Conservation (phyloP, 805 yeast genomes). For the Pichia membranifaciens region DNA sequence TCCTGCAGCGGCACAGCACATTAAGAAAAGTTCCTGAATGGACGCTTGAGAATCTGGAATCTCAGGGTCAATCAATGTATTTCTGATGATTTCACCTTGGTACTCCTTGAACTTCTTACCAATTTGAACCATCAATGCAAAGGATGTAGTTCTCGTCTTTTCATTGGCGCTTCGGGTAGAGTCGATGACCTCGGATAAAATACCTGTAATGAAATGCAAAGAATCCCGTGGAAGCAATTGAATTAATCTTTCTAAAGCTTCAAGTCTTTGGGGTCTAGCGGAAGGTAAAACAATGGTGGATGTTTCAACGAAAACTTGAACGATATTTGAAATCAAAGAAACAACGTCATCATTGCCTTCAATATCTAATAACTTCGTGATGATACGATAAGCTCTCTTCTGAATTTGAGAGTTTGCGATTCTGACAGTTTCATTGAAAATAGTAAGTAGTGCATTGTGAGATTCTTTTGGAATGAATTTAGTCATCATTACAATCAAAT, state of each 20-base stretch:
- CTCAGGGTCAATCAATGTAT: slow-evolving; percentile 52
- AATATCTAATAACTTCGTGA: slow-evolving; percentile 64
- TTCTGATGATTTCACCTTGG: slow-evolving; percentile 58
- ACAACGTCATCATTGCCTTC: slow-evolving; percentile 51
- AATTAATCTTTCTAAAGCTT: slow-evolving; percentile 57
- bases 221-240: slow-evolving; percentile 58
- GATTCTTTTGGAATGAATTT: slow-evolving; percentile 70
- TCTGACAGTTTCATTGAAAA: slow-evolving; percentile 63
- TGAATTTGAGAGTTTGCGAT: slow-evolving; percentile 64
- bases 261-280: slow-evolving; percentile 75
- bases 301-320: slow-evolving; percentile 53
- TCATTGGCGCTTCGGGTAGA: slow-evolving; percentile 92
- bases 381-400: slow-evolving; percentile 81
- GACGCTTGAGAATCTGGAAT: slow-evolving; percentile 64
- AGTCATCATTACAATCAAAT: slow-evolving; percentile 79
- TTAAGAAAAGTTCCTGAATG: slow-evolving; percentile 78
- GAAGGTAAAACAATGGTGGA: slow-evolving; percentile 56
- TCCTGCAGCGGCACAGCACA: slow-evolving; percentile 94
- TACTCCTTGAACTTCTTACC: slow-evolving; percentile 62
- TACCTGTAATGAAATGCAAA: slow-evolving; percentile 71
- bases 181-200: slow-evolving; percentile 81
- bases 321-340: slow-evolving; percentile 51
- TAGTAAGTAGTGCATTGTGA: slow-evolving; percentile 69
- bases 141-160: slow-evolving; percentile 79
- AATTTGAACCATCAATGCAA: slow-evolving; percentile 68